These are phyloP conservation scores for Phaeolepiota aurea DNA, from an alignment of 768 basidiomycete genomes.

Conservation along the genomic window DNA sequence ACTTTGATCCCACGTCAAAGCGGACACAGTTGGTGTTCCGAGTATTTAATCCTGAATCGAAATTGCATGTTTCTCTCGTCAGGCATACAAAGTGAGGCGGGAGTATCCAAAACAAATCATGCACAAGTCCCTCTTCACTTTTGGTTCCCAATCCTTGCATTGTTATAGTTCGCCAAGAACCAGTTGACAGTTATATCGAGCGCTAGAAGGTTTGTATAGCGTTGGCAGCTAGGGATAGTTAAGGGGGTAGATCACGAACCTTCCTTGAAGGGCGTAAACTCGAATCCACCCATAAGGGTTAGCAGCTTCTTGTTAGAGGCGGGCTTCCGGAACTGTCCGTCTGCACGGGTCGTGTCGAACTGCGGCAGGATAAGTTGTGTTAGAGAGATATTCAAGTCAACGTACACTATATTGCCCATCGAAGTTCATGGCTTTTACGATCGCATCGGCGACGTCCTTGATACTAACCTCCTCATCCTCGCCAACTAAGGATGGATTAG, in stretches of 20 bases:
- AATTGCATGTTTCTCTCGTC: too few species aligned
- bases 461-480: constrained; percentile 95
- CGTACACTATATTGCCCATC: constrained; percentile 65
- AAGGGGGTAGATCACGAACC: constrained; percentile 32
- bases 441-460: constrained; percentile 83
- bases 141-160: constrained; percentile 47
- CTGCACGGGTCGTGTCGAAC: constrained; percentile 81
- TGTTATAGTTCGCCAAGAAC: constrained; percentile 80
- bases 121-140: too few species aligned
- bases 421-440: constrained; percentile 79
- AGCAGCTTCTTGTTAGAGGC: constrained; percentile 88
- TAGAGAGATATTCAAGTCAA: constrained; percentile 5
- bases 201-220: constrained; percentile 33
- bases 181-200: constrained; percentile 73
- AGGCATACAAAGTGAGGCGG: too few species aligned
- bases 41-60: too few species aligned
- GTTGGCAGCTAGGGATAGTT: background rate
- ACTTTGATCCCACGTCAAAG: too few species aligned
- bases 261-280: constrained; percentile 87
- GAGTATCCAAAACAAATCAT: too few species aligned
- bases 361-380: constrained; percentile 16
- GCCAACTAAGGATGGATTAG: constrained; percentile 73
- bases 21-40: too few species aligned
- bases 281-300: constrained; percentile 66
- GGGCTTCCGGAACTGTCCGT: constrained; percentile 95